Percentiles rank a stretch among this genome's conserved stretches.
Evolutionary conservation across 2,329 filamentous ascomycete species (phyloP).

Genomic region (Eurotiales sp.): DNA sequence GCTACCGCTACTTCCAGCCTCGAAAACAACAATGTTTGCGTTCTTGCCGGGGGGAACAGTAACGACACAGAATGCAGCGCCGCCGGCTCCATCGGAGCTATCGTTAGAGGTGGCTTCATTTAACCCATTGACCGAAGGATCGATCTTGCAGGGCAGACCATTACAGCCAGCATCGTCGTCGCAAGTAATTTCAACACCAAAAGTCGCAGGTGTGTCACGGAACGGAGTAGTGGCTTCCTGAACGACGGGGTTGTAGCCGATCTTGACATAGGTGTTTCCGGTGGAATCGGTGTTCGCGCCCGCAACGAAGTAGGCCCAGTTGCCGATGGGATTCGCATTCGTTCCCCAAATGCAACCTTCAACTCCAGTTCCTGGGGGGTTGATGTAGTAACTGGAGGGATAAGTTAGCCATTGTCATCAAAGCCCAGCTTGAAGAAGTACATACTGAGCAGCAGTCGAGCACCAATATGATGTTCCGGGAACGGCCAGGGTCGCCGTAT

Average conservation of each 20-base stretch:
- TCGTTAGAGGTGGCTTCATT: slow-evolving; percentile 57
- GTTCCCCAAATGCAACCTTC: slow-evolving; percentile 70
- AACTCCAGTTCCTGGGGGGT: slow-evolving; percentile 62
- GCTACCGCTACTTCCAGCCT: slow-evolving; percentile 35
- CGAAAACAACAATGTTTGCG: slow-evolving; percentile 64
- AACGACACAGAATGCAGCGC: slow-evolving; percentile 69
- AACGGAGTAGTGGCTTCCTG: slow-evolving; percentile 52
- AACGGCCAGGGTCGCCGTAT: slow-evolving; percentile 61
- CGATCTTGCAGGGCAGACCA: slow-evolving; percentile 70
- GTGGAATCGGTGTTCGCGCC: slow-evolving; percentile 65
- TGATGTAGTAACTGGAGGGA: slow-evolving; percentile 66
- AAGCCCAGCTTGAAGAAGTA: slow-evolving; percentile 16
- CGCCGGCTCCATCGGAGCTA: slow-evolving; percentile 61
- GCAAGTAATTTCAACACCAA: slow-evolving; percentile 68
- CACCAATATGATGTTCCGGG: slow-evolving; percentile 69
- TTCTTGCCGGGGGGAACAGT: slow-evolving; percentile 64
- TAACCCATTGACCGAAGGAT: slow-evolving; percentile 54
- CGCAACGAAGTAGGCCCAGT: slow-evolving; percentile 74
- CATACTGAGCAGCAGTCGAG: slow-evolving; percentile 69
- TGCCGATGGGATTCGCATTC: slow-evolving; percentile 59
- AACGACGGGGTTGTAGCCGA: slow-evolving; percentile 76
- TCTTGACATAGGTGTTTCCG: slow-evolving; percentile 69
- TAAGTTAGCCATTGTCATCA: background rate
- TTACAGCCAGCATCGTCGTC: slow-evolving; percentile 59
- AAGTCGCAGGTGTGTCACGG: slow-evolving; percentile 57